Conservation (phyloP, 805 yeast species). For the Kluyveromyces nonfermentans region DNA sequence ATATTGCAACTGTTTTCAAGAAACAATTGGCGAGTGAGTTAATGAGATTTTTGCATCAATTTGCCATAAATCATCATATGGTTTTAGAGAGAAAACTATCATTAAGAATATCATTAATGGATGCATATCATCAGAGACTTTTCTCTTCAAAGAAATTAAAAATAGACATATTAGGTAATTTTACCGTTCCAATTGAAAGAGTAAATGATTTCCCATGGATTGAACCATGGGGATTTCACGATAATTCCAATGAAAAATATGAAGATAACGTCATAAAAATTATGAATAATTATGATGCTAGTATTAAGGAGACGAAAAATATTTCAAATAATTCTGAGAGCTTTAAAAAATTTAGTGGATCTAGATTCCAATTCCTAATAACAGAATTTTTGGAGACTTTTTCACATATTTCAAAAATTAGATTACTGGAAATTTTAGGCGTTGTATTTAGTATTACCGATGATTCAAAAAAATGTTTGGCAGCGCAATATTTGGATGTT, state of each 20-base stretch:
- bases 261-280: constrained; percentile 7
- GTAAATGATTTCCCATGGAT: constrained; percentile 20
- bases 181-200: constrained; percentile 19
- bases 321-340: constrained; percentile 8
- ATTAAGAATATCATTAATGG: constrained; percentile 17
- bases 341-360: constrained; percentile 29
- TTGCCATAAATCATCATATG: constrained; percentile 7
- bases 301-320: constrained; percentile 12
- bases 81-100: constrained; percentile 8
- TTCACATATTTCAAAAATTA: constrained; percentile 13
- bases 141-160: constrained; percentile 10
- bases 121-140: constrained; percentile 17
- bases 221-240: constrained; percentile 19
- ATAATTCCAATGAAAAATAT: constrained; percentile 9
- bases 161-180: constrained; percentile 24
- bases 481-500: constrained; percentile 64
- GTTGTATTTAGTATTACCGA: constrained; percentile 21
- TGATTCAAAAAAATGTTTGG: constrained; percentile 47
- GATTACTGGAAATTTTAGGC: constrained; percentile 16
- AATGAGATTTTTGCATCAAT: constrained; percentile 16
- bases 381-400: constrained; percentile 15
- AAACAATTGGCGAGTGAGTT: constrained; percentile 18
- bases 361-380: constrained; percentile 33
- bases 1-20: constrained; percentile 19
- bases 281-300: constrained; percentile 17